Base-by-base conservation (phyloP, 164 flowering plant genomes). In the Annona squamosa region DNA sequence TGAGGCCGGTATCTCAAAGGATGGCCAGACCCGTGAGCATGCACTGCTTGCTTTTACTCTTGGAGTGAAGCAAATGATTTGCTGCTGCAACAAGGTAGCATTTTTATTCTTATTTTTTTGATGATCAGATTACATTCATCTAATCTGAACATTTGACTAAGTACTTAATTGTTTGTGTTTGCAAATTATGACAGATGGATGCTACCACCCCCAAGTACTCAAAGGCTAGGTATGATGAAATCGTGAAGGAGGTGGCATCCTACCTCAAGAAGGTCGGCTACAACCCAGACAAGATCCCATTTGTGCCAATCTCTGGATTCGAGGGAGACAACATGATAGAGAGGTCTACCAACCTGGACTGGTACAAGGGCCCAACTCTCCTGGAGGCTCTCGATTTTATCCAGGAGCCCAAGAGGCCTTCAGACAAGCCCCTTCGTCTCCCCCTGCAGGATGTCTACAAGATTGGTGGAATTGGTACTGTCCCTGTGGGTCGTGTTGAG, bases 11-110 rank as follows among this genome's bases (percentile, higher is more conserved):
- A 77, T 77, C 44, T 77, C 80, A 41, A 77, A 77, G 80, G 80
- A 77, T 74, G 80, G 77, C 6, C 80, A 77, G 71, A 77, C 77
- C n/a, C 80, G 77, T 74, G 80, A 77, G 72, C 80, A 77, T 70
- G 80, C 76, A 16, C 47, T 77, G 66, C 76, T 77, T 69, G 79
- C 79, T 46, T 77, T 77, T 59, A 77, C 79, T 6, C 73, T 77
- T 56, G 79, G 79, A 4, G 79, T 77, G 17, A 77, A 65, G 43
- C 79, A 77, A 67, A 77, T 77, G 79, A 77, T 77, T 37, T 77
- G 73, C 48, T 71, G 73, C 65, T 71, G 73, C n/a, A 71, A 71
- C 65, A 71, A 71, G 73, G 73, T 71, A 19, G 13, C 13, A 2
- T 12, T 59, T 59, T 18, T 56, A 6, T 56, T 56, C 2, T 56